A percentile compares a stretch with the other conserved stretches of the same genome.
Conservation (phyloP, 352 stramenopile genomes). For the Halophytophthora polymorphica region DNA sequence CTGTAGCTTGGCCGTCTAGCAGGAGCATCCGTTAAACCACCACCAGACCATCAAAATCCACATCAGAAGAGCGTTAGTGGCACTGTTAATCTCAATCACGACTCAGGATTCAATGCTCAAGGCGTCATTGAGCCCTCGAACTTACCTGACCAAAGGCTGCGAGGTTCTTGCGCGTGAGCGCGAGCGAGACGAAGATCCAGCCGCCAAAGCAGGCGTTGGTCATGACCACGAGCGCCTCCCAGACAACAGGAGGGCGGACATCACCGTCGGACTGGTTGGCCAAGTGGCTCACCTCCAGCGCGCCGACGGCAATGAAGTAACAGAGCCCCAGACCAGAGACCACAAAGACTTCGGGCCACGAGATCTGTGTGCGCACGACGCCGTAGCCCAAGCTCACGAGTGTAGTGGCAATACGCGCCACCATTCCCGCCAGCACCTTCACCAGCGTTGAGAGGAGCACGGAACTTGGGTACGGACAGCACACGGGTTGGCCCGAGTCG, state of each 20-base stretch:
- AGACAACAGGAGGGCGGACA: slow-evolving; percentile 55
- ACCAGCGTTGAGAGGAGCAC: slow-evolving; percentile 71
- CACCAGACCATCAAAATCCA: neutral
- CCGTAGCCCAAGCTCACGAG: slow-evolving; percentile 82
- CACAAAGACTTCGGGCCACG: slow-evolving; percentile 69
- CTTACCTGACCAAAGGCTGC: slow-evolving; percentile 68
- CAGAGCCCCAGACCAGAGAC: slow-evolving; percentile 72
- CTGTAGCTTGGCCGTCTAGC: slow-evolving; percentile 63
- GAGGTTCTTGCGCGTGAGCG: slow-evolving; percentile 79
- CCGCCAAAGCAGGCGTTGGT: slow-evolving; percentile 81
- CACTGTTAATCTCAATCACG: neutral
- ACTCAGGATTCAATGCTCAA: neutral
- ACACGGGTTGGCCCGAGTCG: slow-evolving; percentile 59
- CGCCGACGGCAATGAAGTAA: slow-evolving; percentile 78
- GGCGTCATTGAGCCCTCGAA: neutral
- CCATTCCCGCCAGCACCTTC: slow-evolving; percentile 72
- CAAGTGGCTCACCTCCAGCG: slow-evolving; percentile 77
- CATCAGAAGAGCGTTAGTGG: neutral
- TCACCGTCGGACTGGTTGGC: slow-evolving; percentile 75
- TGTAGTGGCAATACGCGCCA: slow-evolving; percentile 70
- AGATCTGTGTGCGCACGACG: slow-evolving; percentile 70
- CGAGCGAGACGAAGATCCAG: slow-evolving; percentile 84
- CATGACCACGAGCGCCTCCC: slow-evolving; percentile 72
- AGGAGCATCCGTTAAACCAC: too few species aligned
- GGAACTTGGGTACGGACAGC: slow-evolving; percentile 69